phyloP scores from a whole-genome alignment of 306 rosid genomes.

The Abrus precatorius region DNA sequence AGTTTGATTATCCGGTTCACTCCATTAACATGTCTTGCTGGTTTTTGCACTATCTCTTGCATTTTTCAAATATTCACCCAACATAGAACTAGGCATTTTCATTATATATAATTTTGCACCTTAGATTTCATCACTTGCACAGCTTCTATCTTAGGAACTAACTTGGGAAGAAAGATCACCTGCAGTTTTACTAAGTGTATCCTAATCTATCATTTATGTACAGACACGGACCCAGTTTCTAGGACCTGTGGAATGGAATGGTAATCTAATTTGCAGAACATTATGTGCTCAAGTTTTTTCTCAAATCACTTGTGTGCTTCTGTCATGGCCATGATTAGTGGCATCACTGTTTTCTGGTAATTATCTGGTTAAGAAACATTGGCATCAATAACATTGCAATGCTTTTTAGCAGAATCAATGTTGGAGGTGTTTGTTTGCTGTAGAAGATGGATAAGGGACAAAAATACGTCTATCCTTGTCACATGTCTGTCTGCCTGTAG shows the following conservation, averaged over 20 bases:
- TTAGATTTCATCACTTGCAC: conserved; percentile 20
- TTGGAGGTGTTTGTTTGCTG: conserved; percentile 56
- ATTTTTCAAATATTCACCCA: neutral
- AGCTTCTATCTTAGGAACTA: conserved; percentile 17
- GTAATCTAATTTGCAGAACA: conserved; percentile 9
- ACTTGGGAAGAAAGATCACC: conserved; percentile 27
- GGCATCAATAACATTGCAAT: conserved; percentile 46
- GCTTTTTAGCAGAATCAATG: conserved; percentile 54
- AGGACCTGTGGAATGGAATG: conserved; percentile 19
- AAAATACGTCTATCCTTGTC: conserved; percentile 78
- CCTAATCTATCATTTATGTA: conserved; percentile 49
- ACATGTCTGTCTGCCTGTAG: conserved; percentile 66
- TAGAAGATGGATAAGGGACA: conserved; percentile 77
- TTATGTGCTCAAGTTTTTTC: conserved; percentile 46
- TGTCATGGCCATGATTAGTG: conserved; percentile 57
- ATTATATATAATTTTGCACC: conserved; percentile 16
- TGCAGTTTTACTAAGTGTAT: conserved; percentile 35
- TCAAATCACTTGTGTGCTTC: conserved; percentile 38
- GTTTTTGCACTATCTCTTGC: neutral
- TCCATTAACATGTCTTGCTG: conserved; percentile 16
- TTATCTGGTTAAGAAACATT: conserved; percentile 44
- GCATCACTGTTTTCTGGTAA: conserved; percentile 46
- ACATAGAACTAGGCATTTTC: neutral
- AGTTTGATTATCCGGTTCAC: neutral
- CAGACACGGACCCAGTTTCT: conserved; percentile 34